These are phyloP conservation scores for Elsinoe arachidis DNA, from an alignment of 2,329 filamentous ascomycete genomes.

Conservation along the genomic window DNA sequence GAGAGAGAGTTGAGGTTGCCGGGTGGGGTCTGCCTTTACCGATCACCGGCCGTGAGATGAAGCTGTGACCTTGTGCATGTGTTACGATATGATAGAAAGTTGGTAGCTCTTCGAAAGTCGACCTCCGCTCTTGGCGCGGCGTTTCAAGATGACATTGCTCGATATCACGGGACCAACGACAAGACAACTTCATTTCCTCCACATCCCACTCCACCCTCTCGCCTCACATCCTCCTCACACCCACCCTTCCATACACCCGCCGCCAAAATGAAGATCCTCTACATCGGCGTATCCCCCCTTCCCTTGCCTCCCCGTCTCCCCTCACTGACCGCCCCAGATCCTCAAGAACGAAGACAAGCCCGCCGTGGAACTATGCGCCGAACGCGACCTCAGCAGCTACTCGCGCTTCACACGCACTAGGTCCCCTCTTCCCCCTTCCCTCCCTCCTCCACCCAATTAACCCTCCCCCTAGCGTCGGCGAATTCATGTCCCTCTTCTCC, in stretches of 20 bases:
- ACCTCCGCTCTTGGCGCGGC: slow-evolving; percentile 8
- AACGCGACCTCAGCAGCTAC: slow-evolving; percentile 69
- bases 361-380: slow-evolving; percentile 64
- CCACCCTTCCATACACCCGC: slow-evolving; percentile 11
- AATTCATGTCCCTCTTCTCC: slow-evolving; percentile 78
- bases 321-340: slow-evolving; percentile 47
- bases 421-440: slow-evolving; percentile 33
- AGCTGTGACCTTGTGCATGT: not conserved
- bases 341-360: slow-evolving; percentile 72
- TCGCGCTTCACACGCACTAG: slow-evolving; percentile 69
- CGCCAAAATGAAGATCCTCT: slow-evolving; percentile 71
- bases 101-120: not conserved
- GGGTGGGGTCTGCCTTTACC: not conserved
- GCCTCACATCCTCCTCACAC: not conserved
- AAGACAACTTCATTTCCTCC: slow-evolving; percentile 4
- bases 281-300: slow-evolving; percentile 62
- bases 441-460: slow-evolving; percentile 14
- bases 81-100: not conserved
- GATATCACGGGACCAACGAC: not conserved
- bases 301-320: slow-evolving; percentile 18
- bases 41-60: not conserved
- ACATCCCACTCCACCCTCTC: not conserved
- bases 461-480: slow-evolving; percentile 39
- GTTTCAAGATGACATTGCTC: slow-evolving; percentile 9
- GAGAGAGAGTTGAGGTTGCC: not conserved